Evolutionary conservation across 257 asterid species (phyloP).

Genomic region (Verbena officinalis): DNA sequence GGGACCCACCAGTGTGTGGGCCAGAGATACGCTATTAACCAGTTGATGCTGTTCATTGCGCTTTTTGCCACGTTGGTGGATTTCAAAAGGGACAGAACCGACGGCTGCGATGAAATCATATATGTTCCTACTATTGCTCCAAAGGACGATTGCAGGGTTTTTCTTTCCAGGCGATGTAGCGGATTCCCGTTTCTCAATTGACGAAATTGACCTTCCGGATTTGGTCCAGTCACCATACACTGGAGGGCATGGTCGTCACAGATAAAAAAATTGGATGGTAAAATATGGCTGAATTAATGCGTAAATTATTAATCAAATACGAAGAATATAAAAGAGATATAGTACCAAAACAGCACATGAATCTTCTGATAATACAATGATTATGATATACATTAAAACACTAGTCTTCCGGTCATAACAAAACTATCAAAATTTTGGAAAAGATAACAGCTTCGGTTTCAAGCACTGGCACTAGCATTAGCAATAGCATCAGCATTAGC

Average conservation of each 20-base stretch:
- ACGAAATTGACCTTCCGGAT: constrained; percentile 27
- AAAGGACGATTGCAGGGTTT: constrained; percentile 80
- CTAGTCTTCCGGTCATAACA: not conserved
- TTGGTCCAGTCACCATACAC: too few species aligned
- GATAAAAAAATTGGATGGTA: too few species aligned
- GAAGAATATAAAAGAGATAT: too few species aligned
- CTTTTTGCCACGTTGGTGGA: constrained; percentile 66
- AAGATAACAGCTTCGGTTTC: not conserved
- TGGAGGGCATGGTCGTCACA: too few species aligned
- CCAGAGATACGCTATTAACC: constrained; percentile 87
- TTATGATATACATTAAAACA: too few species aligned
- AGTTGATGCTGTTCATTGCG: constrained; percentile 70
- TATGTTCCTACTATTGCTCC: constrained; percentile 91
- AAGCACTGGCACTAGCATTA: constrained; percentile 3
- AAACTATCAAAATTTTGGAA: not conserved
- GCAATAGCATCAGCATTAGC: constrained; percentile 3
- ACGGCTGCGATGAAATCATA: constrained; percentile 86
- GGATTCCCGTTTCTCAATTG: constrained; percentile 47
- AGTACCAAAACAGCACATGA: not conserved
- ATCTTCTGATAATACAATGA: not conserved
- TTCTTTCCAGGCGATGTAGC: constrained; percentile 53
- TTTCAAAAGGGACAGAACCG: constrained; percentile 63
- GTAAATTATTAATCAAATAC: too few species aligned
- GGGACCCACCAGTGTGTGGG: constrained; percentile 97
- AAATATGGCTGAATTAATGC: too few species aligned